phyloP scores from a whole-genome alignment of 1,284 basidiomycete genomes.

The Phellinidium pouzarii region DNA sequence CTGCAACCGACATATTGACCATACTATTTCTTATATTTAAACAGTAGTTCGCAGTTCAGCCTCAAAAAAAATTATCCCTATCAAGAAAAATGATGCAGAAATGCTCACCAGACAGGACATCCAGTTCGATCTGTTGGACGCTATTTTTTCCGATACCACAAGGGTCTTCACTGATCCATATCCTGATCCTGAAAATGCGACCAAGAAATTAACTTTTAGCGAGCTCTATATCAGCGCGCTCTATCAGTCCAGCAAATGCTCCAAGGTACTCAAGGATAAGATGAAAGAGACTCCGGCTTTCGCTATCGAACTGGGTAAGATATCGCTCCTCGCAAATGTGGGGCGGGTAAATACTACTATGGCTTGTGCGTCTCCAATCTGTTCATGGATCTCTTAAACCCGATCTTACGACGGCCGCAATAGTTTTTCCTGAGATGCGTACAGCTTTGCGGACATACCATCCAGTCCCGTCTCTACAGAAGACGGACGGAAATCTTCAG shows the following conservation, averaged over 20 bases:
- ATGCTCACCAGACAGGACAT: slow-evolving; percentile 60
- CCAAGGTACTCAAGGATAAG: slow-evolving; percentile 60
- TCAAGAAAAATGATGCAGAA: slow-evolving; percentile 57
- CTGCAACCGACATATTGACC: neutral
- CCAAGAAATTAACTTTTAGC: slow-evolving; percentile 51
- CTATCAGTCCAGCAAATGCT: slow-evolving; percentile 61
- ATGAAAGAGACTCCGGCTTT: slow-evolving; percentile 59
- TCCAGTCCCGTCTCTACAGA: slow-evolving; percentile 75
- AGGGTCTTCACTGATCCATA: slow-evolving; percentile 42
- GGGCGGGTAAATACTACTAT: slow-evolving; percentile 81
- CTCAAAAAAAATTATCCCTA: slow-evolving; percentile 36
- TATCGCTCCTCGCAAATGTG: slow-evolving; percentile 73
- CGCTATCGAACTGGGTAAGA: slow-evolving; percentile 70
- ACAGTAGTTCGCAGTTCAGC: slow-evolving; percentile 31
- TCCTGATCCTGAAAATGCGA: slow-evolving; percentile 28
- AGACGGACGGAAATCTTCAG: slow-evolving; percentile 68
- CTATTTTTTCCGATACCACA: slow-evolving; percentile 61
- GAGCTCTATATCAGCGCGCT: slow-evolving; percentile 74
- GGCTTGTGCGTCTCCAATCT: slow-evolving; percentile 54
- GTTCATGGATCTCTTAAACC: neutral
- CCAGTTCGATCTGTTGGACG: slow-evolving; percentile 67
- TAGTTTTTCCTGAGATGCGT: slow-evolving; percentile 77
- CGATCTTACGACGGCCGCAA: slow-evolving; percentile 10
- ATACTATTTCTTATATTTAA: neutral
- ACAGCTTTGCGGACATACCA: slow-evolving; percentile 78